phyloP scores from a whole-genome alignment of 2,329 filamentous ascomycete species.

The Lachnellula willkommii region DNA sequence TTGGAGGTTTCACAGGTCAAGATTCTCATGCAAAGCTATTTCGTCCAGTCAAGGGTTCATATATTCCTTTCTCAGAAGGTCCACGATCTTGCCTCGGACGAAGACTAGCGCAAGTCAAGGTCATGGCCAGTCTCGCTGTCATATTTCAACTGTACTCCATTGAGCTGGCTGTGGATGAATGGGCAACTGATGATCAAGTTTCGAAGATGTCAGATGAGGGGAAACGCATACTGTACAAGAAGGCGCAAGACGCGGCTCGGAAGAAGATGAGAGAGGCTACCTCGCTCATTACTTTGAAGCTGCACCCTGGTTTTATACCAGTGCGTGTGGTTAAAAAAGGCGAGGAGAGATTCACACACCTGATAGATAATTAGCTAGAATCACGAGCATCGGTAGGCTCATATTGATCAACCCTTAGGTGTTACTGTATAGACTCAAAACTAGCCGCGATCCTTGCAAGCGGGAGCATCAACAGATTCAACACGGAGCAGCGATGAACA shows the following conservation, averaged over 20 bases:
- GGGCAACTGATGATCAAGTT: constrained; percentile 20
- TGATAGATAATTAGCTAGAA: constrained; percentile 18
- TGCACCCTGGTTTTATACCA: constrained; percentile 54
- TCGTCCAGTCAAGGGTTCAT: constrained; percentile 56
- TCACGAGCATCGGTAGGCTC: not conserved
- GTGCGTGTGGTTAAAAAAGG: constrained; percentile 65
- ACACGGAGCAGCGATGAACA: not conserved
- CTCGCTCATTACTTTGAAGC: constrained; percentile 66
- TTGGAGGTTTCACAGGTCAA: constrained; percentile 53
- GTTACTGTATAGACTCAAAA: too few species aligned
- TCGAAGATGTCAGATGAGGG: constrained; percentile 40
- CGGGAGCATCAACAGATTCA: too few species aligned
- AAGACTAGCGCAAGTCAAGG: constrained; percentile 55
- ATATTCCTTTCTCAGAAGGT: constrained; percentile 55
- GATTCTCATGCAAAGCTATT: constrained; percentile 56
- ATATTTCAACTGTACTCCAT: constrained; percentile 40
- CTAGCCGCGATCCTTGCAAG: too few species aligned
- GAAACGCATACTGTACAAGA: constrained; percentile 52
- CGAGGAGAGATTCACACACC: constrained; percentile 58
- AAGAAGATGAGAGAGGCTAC: constrained; percentile 49
- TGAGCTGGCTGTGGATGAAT: constrained; percentile 20
- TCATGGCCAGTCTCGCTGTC: constrained; percentile 50
- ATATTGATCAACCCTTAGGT: not conserved
- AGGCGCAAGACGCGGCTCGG: constrained; percentile 52
- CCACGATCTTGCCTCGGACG: constrained; percentile 53